Evolutionary conservation across 2,329 filamentous ascomycete genomes (phyloP), one percentile per base, ranked within the genome.

Genomic region (Fusarium albosuccineum): DNA sequence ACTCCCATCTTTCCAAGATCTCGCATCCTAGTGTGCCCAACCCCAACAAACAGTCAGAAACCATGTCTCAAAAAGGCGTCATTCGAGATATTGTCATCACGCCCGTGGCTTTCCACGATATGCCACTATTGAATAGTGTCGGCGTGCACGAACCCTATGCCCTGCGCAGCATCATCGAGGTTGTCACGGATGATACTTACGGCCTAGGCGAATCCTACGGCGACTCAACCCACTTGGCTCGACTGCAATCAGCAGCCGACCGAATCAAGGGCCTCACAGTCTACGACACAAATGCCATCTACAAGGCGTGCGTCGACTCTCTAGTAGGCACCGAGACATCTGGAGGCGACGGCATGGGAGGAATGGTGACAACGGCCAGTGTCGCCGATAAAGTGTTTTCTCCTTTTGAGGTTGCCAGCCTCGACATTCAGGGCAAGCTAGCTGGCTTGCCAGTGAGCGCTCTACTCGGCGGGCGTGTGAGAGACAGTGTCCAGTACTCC

Each of bases 241-340:
- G 78, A 8, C 69, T 82, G 10, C 68, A 74, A 6, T 67, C 63
- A 30, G 79, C 74, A 36, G 78, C 77, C 6, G 60, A 72, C 4
- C 61, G 61, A 5, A 71, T 79, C 54, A 77, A 69, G 14, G 76
- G 72, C 1, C 53, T 76, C 6, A 66, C 76, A 3, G 65, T 78
- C 1, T 75, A 77, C 37, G 92, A 93, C 78, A 95, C 92, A 1
- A 96, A 95, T 74, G 90, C 94, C 72, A 86, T 95, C 67, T 95
- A 94, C 79, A 90, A 93, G 68, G 92, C 89, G 2, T 97, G 97
- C 74, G 84, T 94, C 79, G 91, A 95, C 59, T 92, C 92, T 0
- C 73, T 81, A 0, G 91, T 91, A 3, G 89, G 85, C 49, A 92
- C 71, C 39, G 72, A 62, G 30, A 70, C 37, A 10, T 71, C 66